phyloP scores from a whole-genome alignment of 2,329 filamentous ascomycete genomes.

The Stachybotrys echinatus region DNA sequence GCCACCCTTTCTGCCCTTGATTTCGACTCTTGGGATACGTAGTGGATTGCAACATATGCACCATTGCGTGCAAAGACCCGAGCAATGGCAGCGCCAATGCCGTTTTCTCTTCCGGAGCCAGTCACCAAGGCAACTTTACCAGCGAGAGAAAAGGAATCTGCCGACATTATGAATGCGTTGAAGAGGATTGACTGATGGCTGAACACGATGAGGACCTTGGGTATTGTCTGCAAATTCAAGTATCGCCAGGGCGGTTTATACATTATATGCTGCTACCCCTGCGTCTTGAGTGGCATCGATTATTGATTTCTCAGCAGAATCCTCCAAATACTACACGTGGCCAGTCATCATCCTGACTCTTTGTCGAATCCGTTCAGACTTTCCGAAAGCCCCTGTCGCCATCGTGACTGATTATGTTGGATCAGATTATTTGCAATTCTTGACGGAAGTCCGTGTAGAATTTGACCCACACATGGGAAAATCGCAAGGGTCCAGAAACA shows the following conservation, averaged over 20 bases:
- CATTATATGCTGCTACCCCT: background rate
- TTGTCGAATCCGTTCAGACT: background rate
- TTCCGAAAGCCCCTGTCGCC: background rate
- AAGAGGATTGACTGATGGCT: background rate
- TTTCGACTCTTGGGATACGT: slow-evolving; percentile 25
- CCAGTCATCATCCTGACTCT: background rate
- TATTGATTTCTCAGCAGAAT: background rate
- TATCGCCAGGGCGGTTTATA: background rate
- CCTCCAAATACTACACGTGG: background rate
- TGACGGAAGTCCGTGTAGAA: background rate
- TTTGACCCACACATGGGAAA: background rate
- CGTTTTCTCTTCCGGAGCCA: slow-evolving; percentile 32
- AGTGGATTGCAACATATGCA: slow-evolving; percentile 28
- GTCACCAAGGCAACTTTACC: slow-evolving; percentile 35
- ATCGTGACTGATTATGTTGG: background rate
- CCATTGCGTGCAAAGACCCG: slow-evolving; percentile 26
- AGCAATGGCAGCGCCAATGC: slow-evolving; percentile 34
- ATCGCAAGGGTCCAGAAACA: background rate
- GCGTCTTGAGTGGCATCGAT: background rate
- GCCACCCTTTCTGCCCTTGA: slow-evolving; percentile 21
- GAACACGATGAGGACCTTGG: background rate
- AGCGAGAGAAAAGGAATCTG: slow-evolving; percentile 20
- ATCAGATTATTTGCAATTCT: background rate
- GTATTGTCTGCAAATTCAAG: background rate
- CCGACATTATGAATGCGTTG: slow-evolving; percentile 2